Conservation (phyloP, 306 rosid genomes). For the Boehmeria nivea region DNA sequence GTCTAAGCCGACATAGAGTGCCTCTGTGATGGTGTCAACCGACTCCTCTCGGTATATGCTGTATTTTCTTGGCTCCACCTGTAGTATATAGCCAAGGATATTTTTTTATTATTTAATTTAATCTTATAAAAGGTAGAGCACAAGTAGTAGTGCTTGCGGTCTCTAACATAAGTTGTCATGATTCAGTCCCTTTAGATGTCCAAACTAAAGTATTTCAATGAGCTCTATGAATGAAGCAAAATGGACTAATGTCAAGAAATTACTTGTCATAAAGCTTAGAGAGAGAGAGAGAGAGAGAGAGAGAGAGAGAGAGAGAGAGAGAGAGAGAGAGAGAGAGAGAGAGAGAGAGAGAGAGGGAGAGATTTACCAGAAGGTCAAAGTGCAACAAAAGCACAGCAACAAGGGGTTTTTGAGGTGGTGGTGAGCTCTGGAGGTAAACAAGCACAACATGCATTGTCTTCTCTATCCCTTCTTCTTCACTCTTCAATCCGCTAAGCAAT, state of each 20-base stretch:
- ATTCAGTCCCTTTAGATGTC: too few species aligned
- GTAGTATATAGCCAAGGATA: constrained; percentile 19
- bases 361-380: constrained; percentile 51
- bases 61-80: constrained; percentile 48
- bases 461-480: constrained; percentile 39
- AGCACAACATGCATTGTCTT: constrained; percentile 44
- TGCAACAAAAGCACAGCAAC: constrained; percentile 58
- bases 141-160: too few species aligned
- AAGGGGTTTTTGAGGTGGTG: constrained; percentile 46
- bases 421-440: constrained; percentile 40
- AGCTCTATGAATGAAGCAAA: too few species aligned
- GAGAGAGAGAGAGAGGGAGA: not conserved
- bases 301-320: too few species aligned
- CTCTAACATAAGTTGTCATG: too few species aligned
- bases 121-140: too few species aligned
- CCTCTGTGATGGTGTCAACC: constrained; percentile 51
- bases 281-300: too few species aligned
- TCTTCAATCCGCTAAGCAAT: constrained; percentile 48
- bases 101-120: too few species aligned
- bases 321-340: too few species aligned
- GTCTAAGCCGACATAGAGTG: constrained; percentile 59
- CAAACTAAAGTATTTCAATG: too few species aligned
- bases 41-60: constrained; percentile 51
- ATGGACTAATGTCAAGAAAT: too few species aligned
- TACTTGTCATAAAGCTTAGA: too few species aligned